Conservation (phyloP, 805 yeast species). For the Schwanniomyces vanrijiae region DNA sequence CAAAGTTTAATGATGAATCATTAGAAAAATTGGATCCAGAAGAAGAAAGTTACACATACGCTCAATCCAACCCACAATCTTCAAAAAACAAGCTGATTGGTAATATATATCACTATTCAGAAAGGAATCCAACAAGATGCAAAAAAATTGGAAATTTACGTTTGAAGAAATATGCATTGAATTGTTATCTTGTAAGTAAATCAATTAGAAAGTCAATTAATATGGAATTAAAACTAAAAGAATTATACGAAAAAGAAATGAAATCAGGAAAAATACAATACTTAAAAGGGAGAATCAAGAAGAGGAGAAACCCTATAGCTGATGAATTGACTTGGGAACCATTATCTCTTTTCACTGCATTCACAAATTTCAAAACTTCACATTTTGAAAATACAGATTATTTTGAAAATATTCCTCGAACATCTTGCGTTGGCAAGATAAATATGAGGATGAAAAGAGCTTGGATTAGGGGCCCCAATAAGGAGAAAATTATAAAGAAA, state of each 20-base stretch:
- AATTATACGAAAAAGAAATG: conserved; percentile 5
- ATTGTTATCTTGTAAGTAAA: conserved; percentile 10
- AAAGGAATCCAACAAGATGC: neutral
- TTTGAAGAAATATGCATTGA: conserved; percentile 4
- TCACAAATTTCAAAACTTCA: conserved; percentile 27
- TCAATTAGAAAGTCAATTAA: conserved; percentile 12
- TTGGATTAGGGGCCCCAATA: conserved; percentile 30
- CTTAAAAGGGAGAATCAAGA: conserved; percentile 4
- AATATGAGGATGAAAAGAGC: conserved; percentile 41
- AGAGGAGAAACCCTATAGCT: conserved; percentile 11
- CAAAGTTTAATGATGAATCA: neutral
- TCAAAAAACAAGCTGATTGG: conserved; percentile 1
- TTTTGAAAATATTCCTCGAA: conserved; percentile 24
- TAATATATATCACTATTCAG: conserved; percentile 4
- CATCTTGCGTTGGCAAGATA: conserved; percentile 39
- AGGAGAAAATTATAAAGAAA: conserved; percentile 4
- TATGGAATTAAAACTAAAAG: conserved; percentile 15
- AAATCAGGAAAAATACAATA: neutral
- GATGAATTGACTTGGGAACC: conserved; percentile 29
- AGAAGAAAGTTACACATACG: neutral
- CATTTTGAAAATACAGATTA: conserved; percentile 29
- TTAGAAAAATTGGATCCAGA: neutral
- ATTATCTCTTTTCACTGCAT: conserved; percentile 30
- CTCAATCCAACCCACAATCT: neutral
- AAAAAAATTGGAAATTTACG: conserved; percentile 3